phyloP scores from a whole-genome alignment of 345 rosid species.

The Reutealis trisperma region DNA sequence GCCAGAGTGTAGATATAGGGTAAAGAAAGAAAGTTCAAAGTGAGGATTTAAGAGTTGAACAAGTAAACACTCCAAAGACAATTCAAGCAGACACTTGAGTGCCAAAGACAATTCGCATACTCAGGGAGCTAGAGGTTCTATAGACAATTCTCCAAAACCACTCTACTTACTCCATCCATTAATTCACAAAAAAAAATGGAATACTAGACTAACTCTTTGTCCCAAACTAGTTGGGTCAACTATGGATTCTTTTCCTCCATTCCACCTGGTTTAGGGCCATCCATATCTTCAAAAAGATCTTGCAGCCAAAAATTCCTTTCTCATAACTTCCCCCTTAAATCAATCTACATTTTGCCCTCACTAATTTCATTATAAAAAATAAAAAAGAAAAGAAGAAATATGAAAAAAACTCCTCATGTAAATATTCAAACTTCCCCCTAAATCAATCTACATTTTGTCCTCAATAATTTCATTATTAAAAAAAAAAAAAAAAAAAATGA shows the following conservation, averaged over 20 bases:
- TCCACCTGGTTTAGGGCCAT: not conserved
- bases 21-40: not conserved
- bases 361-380: not conserved
- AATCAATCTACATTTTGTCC: not conserved
- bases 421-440: not conserved
- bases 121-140: not conserved
- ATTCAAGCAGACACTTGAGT: not conserved
- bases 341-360: not conserved
- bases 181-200: not conserved
- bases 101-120: not conserved
- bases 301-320: not conserved
- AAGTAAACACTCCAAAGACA: not conserved
- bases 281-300: not conserved
- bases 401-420: not conserved
- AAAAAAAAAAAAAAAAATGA: not conserved
- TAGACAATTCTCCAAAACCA: not conserved
- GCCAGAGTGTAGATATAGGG: not conserved
- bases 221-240: not conserved
- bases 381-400: not conserved
- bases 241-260: not conserved
- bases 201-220: not conserved
- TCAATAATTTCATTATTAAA: not conserved
- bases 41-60: not conserved
- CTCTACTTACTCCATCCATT: not conserved
- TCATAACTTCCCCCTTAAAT: not conserved